Evolutionary conservation across 2,329 filamentous ascomycete genomes (phyloP).

Genomic region (Lachnellula subtilissima): DNA sequence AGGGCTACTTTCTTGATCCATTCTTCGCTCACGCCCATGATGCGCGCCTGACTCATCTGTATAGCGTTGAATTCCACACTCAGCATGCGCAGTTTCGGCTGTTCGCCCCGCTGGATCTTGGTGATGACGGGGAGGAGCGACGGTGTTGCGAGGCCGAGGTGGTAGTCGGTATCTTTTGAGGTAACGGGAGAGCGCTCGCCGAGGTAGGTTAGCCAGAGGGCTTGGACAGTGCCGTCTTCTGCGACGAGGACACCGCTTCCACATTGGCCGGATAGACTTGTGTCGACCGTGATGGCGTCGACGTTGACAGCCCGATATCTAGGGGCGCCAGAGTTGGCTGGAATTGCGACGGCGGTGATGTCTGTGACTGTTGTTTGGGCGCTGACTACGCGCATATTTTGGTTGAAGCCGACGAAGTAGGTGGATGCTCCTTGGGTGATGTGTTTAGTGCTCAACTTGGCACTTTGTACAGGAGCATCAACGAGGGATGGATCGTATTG

Average conservation of each 20-base stretch:
- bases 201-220: conserved; percentile 93
- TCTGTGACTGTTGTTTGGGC: conserved; percentile 94
- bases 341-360: conserved; percentile 94
- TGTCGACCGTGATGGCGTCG: conserved; percentile 95
- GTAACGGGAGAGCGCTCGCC: conserved; percentile 77
- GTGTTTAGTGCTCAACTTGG: conserved; percentile 71
- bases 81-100: conserved; percentile 80
- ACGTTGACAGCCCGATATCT: conserved; percentile 93
- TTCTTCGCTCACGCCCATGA: conserved; percentile 94
- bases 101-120: conserved; percentile 74
- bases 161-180: conserved; percentile 91
- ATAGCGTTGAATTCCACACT: conserved; percentile 93
- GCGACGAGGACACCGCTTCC: conserved; percentile 89
- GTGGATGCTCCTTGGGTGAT: conserved; percentile 92
- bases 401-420: conserved; percentile 97
- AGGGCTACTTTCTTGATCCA: conserved; percentile 90
- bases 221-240: conserved; percentile 87
- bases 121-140: conserved; percentile 84
- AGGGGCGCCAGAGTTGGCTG: conserved; percentile 85
- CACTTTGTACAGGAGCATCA: conserved; percentile 88
- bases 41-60: conserved; percentile 92
- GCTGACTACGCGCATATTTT: conserved; percentile 89
- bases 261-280: conserved; percentile 83
- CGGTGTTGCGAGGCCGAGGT: conserved; percentile 85
- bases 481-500: conserved; percentile 92